Base-by-base conservation (phyloP, 306 rosid genomes). In the Quercus glauca region DNA sequence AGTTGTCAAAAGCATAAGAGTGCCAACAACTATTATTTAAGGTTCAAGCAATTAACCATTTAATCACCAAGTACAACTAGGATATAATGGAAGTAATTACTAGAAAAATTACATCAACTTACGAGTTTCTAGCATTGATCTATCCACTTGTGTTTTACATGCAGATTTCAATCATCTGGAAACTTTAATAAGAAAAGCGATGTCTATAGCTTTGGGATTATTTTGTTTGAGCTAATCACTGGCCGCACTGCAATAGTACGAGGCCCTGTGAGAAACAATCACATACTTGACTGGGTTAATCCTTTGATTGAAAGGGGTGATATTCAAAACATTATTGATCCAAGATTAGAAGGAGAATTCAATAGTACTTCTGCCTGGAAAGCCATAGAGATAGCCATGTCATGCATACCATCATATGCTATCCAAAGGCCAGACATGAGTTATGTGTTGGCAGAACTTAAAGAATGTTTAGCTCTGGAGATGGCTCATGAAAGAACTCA, bases 351-450 rank as follows among this genome's bases (percentile, higher is more conserved):
- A 17, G 58, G 85, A 55, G 55, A 73, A 10, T 83, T 73, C 53
- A 65, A 35, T 45, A 35, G 5, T 17, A 77, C 33, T 64, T 81
- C 86, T 17, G 83, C 73, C 2, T 79, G 86, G 83, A 81, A 79
- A 71, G 25, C 8, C n/a, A 67, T 74, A 6, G 86, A 84, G 49
- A 82, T 79, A 35, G 88, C 79, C 7, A 45, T 78, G 78, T 60
- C 71, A 0, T 84, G 86, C 73, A 56, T 18, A 72, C 19, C 31
- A 13, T n/a, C 57, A 41, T 5, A 2, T 51, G 69, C 73, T 21
- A 19, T 19, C 25, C 76, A 83, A 60, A 86, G 86, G 25, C 86
- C 82, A n/a, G 82, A 87, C 72, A 82, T 84, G 15, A 79, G 81
- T n/a, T 49, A 70, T 17, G 69, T 84, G 31, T 49, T 81, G 35